Percentiles rank a stretch among this genome's conserved stretches.
Evolutionary conservation across 192 early-diverging fungal genomes (phyloP).

Genomic region (Coemansia reversa): DNA sequence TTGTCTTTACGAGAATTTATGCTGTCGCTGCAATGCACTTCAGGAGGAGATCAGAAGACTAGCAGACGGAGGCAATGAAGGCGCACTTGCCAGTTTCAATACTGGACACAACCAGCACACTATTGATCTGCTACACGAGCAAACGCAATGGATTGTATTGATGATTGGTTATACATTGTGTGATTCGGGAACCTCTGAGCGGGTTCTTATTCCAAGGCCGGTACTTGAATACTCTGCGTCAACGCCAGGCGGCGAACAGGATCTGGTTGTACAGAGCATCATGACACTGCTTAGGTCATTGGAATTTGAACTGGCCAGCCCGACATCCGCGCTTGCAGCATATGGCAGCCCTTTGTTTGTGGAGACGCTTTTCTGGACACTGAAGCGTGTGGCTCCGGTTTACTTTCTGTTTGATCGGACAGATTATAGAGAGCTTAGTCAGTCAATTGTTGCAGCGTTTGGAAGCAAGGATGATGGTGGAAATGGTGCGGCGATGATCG

Average conservation of each 20-base stretch:
- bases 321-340: slow-evolving; percentile 18
- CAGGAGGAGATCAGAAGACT: slow-evolving; percentile 29
- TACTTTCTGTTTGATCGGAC: slow-evolving; percentile 39
- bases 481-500: slow-evolving; percentile 21
- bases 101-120: slow-evolving; percentile 22
- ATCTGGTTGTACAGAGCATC: slow-evolving; percentile 37
- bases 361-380: slow-evolving; percentile 48
- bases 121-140: slow-evolving; percentile 48
- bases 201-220: slow-evolving; percentile 40
- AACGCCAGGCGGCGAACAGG: slow-evolving; percentile 18
- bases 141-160: slow-evolving; percentile 48
- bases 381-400: slow-evolving; percentile 46
- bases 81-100: not conserved
- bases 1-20: slow-evolving; percentile 33
- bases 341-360: slow-evolving; percentile 46
- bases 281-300: slow-evolving; percentile 38
- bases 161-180: slow-evolving; percentile 44
- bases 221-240: slow-evolving; percentile 28
- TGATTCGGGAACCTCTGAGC: slow-evolving; percentile 46
- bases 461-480: slow-evolving; percentile 27
- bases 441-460: slow-evolving; percentile 34
- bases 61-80: slow-evolving; percentile 12
- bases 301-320: slow-evolving; percentile 40
- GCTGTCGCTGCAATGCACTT: slow-evolving; percentile 35
- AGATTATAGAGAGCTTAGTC: slow-evolving; percentile 31